A percentile compares a stretch with the other conserved stretches of the same genome.
phyloP scores from a whole-genome alignment of 2,329 filamentous ascomycete species.

The Aureobasidium sp. region DNA sequence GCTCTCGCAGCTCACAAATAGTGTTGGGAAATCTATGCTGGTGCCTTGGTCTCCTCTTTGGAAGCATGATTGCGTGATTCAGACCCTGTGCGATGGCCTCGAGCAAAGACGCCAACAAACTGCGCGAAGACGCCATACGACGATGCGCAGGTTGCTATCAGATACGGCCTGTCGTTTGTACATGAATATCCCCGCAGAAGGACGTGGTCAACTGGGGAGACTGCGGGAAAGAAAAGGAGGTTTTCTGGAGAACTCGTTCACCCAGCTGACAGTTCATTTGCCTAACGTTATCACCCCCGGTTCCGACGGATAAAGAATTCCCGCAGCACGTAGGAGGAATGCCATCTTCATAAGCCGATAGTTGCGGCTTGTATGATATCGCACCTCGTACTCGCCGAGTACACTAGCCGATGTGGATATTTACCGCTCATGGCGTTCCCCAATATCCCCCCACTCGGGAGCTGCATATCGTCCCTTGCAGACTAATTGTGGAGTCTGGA shows the following conservation, averaged over 20 bases:
- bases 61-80: conserved; percentile 3
- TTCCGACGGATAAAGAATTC: not conserved
- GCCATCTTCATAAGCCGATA: not conserved
- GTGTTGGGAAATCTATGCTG: conserved; percentile 5
- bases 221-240: not conserved
- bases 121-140: not conserved
- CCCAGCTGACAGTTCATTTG: not conserved
- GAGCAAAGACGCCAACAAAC: not conserved
- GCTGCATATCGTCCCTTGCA: conserved; percentile 4
- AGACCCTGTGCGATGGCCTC: not conserved
- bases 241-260: not conserved
- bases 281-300: not conserved
- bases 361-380: not conserved
- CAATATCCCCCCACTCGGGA: not conserved
- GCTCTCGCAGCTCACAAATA: not conserved
- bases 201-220: not conserved
- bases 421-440: not conserved
- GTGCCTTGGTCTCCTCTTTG: not conserved
- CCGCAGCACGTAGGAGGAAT: not conserved
- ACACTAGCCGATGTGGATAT: not conserved
- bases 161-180: not conserved
- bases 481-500: not conserved
- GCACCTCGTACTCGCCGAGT: not conserved
- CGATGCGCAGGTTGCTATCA: not conserved
- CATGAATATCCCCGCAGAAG: conserved; percentile 2